Percentiles rank a stretch among this genome's conserved stretches.
Evolutionary conservation across 768 basidiomycete genomes (phyloP).

Genomic region (Podaxis sp.): DNA sequence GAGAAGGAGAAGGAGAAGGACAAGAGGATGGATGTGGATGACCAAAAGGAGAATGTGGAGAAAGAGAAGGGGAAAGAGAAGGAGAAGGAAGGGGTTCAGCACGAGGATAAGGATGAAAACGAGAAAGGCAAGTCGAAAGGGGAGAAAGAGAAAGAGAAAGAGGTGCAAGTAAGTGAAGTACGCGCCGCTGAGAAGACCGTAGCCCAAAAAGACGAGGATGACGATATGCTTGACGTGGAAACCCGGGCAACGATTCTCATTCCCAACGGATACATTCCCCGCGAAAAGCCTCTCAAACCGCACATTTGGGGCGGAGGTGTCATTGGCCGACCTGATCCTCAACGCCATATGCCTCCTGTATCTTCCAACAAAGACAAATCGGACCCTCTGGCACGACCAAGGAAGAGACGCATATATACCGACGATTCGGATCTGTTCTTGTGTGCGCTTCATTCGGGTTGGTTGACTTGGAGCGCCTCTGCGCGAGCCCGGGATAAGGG

Average conservation of each 20-base stretch:
- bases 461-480: slow-evolving; percentile 46
- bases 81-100: slow-evolving; percentile 11
- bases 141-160: slow-evolving; percentile 17
- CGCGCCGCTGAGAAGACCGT: slow-evolving; percentile 8
- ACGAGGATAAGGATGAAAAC: slow-evolving; percentile 15
- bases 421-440: slow-evolving; percentile 75
- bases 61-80: slow-evolving; percentile 1
- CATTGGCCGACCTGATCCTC: slow-evolving; percentile 29
- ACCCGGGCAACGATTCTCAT: slow-evolving; percentile 56
- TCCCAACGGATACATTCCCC: slow-evolving; percentile 58
- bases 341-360: slow-evolving; percentile 3
- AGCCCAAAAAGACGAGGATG: slow-evolving; percentile 15
- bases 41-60: neutral
- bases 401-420: slow-evolving; percentile 62
- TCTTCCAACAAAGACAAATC: slow-evolving; percentile 8
- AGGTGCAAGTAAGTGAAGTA: slow-evolving; percentile 14
- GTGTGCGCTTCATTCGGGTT: slow-evolving; percentile 69
- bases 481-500: slow-evolving; percentile 37
- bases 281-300: slow-evolving; percentile 49
- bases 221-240: slow-evolving; percentile 38
- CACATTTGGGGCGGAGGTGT: slow-evolving; percentile 74
- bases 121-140: slow-evolving; percentile 19
- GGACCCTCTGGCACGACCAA: slow-evolving; percentile 16
- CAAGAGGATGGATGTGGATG: slow-evolving; percentile 8
- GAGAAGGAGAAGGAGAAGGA: slow-evolving; percentile 20